Conservation (phyloP, 805 yeast genomes). For the Tetrapisispora pingtungensis region DNA sequence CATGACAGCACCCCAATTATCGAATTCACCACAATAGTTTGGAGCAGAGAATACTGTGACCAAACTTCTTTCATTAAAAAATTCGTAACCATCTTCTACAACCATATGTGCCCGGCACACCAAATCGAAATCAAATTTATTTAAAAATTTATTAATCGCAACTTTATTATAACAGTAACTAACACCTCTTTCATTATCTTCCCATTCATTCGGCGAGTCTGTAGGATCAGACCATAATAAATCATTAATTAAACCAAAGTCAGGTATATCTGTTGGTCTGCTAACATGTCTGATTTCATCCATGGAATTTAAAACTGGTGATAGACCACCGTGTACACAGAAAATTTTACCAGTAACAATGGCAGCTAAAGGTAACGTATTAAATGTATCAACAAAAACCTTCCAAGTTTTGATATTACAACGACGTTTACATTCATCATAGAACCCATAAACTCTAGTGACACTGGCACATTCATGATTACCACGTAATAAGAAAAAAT, state of each 20-base stretch:
- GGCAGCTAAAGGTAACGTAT: slow-evolving; percentile 91
- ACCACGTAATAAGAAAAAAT: slow-evolving; percentile 85
- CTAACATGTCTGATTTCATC: slow-evolving; percentile 60
- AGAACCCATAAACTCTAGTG: slow-evolving; percentile 93
- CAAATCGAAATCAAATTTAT: slow-evolving; percentile 60
- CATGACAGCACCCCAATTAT: slow-evolving; percentile 98
- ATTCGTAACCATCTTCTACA: slow-evolving; percentile 81
- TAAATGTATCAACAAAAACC: slow-evolving; percentile 85
- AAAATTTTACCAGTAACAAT: slow-evolving; percentile 92
- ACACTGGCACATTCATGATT: slow-evolving; percentile 97
- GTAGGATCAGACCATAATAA: slow-evolving; percentile 80
- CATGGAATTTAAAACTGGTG: slow-evolving; percentile 58
- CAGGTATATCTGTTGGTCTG: slow-evolving; percentile 80
- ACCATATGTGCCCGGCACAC: slow-evolving; percentile 84
- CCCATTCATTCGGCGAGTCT: slow-evolving; percentile 50
- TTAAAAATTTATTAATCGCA: slow-evolving; percentile 60
- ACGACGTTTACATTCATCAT: slow-evolving; percentile 94
- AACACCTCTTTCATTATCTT: slow-evolving; percentile 75
- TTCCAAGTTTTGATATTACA: slow-evolving; percentile 92
- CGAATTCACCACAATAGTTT: slow-evolving; percentile 45
- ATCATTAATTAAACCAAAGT: slow-evolving; percentile 67
- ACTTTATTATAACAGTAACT: slow-evolving; percentile 67
- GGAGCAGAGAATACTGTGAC: slow-evolving; percentile 80
- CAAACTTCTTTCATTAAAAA: slow-evolving; percentile 60
- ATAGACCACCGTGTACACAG: slow-evolving; percentile 77